Conservation (phyloP, 2,329 filamentous ascomycete genomes). For the Sporothrix variecibatus region DNA sequence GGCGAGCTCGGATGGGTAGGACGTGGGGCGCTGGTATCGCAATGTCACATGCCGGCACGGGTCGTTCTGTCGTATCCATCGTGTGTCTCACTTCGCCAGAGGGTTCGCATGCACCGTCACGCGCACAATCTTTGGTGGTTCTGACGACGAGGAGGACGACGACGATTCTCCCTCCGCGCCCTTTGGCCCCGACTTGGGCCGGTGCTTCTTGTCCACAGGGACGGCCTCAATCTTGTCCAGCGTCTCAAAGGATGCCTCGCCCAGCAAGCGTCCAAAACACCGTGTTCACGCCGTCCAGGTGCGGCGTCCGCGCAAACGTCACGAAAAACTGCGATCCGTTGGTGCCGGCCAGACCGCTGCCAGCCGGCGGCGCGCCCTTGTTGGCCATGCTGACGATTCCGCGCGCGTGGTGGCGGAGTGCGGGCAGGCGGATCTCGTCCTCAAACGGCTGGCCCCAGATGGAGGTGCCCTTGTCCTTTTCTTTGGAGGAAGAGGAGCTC, state of each 20-base stretch:
- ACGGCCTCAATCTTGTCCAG: constrained; percentile 71
- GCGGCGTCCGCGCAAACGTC: constrained; percentile 73
- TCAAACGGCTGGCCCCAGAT: constrained; percentile 76
- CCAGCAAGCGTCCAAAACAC: constrained; percentile 75
- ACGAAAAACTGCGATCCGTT: constrained; percentile 84
- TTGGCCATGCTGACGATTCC: constrained; percentile 79
- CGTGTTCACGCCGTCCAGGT: constrained; percentile 82
- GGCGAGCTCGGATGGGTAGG: too few relatives aligned
- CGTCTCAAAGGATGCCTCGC: constrained; percentile 64
- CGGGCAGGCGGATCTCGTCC: constrained; percentile 71
- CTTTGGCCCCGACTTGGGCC: constrained; percentile 56
- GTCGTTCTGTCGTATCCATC: neutral
- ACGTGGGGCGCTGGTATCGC: too few relatives aligned
- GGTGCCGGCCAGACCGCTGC: constrained; percentile 52
- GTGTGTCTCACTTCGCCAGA: constrained; percentile 22
- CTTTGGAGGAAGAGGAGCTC: constrained; percentile 50
- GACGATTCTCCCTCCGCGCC: neutral
- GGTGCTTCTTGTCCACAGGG: constrained; percentile 75
- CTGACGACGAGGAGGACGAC: neutral
- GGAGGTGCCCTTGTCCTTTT: constrained; percentile 56
- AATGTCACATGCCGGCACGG: too few relatives aligned
- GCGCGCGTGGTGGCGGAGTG: constrained; percentile 66
- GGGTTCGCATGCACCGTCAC: constrained; percentile 28
- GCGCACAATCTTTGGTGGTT: constrained; percentile 20
- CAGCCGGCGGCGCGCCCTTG: constrained; percentile 51